Evolutionary conservation across 768 basidiomycete species (phyloP), one percentile per base, ranked within the genome.

Genomic region (Termitomyces sp.): DNA sequence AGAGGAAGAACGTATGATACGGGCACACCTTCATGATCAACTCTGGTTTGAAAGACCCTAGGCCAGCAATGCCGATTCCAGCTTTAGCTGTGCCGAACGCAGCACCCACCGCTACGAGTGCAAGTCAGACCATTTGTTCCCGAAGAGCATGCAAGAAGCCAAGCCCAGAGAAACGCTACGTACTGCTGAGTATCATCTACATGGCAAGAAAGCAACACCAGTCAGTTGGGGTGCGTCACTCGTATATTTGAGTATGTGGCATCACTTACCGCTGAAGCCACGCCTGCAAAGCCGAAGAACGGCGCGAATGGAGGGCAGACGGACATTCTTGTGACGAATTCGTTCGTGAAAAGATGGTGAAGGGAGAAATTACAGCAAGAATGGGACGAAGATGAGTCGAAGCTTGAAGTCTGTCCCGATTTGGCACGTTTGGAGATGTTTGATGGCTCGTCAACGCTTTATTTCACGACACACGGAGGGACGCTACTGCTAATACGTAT

Each of bases 201-300:
- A 59, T 38, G 1, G 12, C 16, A 44, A 39, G 24, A 24, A 38
- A 53, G n/a, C 15, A 16, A 54, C 36, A 38, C 53, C 24, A 60
- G 39, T 59, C 50, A 45, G 36, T 20, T 40, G 22, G n/a, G 45
- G 36, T 60, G 55, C 28, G 55, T 55, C 28, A 44, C 45, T 62
- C 48, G 38, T 35, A 59, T n/a, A 22, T 24, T n/a, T 36, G 50
- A 56, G 38, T 48, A 42, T 50, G 18, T 40, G 32, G 53, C 18
- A 51, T 22, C 36, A 74, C 91, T 76, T 68, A 97, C 96, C 54
- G 96, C 87, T 28, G 90, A 84, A n/a, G 94, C 91, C 35, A 98
- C 96, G 55, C 96, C 96, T 54, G 91, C 96, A 73, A 99, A 96
- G 32, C 96, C 96, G 73, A 98, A 97, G 87, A 98, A 98, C 55